phyloP scores from a whole-genome alignment of 805 yeast species.

The Tetrapisispora taiwanensis region DNA sequence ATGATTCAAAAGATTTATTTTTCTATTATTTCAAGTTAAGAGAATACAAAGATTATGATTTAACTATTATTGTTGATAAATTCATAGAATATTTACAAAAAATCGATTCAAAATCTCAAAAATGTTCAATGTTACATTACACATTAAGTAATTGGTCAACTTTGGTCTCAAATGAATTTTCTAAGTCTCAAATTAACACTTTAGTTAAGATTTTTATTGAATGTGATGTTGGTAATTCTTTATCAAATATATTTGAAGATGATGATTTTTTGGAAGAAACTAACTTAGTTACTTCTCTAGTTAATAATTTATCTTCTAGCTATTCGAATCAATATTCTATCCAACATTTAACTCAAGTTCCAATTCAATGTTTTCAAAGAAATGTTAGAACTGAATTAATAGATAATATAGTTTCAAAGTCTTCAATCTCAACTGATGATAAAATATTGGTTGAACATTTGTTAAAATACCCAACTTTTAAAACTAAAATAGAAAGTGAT shows the following conservation, averaged over 20 bases:
- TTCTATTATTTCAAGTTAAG: constrained; percentile 40
- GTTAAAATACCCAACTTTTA: constrained; percentile 43
- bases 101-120: constrained; percentile 1
- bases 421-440: constrained; percentile 4
- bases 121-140: constrained; percentile 9
- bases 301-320: constrained; percentile 14
- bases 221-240: constrained; percentile 10
- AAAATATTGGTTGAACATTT: constrained; percentile 30
- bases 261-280: constrained; percentile 41
- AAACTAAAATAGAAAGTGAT: constrained; percentile 41
- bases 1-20: constrained; percentile 15
- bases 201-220: constrained; percentile 28
- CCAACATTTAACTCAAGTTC: constrained; percentile 27
- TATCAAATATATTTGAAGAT: constrained; percentile 26
- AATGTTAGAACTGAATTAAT: constrained; percentile 22
- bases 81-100: constrained; percentile 15
- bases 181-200: constrained; percentile 20
- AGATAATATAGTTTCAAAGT: constrained; percentile 15
- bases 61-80: constrained; percentile 9
- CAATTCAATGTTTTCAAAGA: constrained; percentile 41
- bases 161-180: constrained; percentile 31
- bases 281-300: constrained; percentile 28
- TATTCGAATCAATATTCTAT: constrained; percentile 3
- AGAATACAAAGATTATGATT: constrained; percentile 33
- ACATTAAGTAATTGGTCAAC: constrained; percentile 48